Evolutionary conservation across 805 yeast species (phyloP).

Genomic region (Alloascoidea hylecoeti): DNA sequence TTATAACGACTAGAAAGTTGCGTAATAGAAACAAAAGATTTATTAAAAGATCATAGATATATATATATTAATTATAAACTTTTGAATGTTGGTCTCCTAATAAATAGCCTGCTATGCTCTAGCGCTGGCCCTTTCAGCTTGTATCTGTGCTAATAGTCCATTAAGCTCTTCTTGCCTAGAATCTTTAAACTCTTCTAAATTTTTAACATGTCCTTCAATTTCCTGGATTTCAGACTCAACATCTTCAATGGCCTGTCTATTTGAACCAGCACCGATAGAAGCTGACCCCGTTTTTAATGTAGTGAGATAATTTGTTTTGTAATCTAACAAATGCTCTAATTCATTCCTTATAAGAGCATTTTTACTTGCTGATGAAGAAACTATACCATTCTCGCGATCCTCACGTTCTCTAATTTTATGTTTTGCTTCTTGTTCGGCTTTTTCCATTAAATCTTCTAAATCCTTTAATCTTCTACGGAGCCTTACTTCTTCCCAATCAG

Average conservation of each 20-base stretch:
- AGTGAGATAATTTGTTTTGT: slow-evolving; percentile 49
- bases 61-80: too few relatives aligned
- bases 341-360: slow-evolving; percentile 38
- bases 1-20: too few relatives aligned
- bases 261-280: slow-evolving; percentile 5
- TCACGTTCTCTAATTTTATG: slow-evolving; percentile 18
- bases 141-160: slow-evolving; percentile 20
- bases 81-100: too few relatives aligned
- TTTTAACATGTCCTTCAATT: slow-evolving; percentile 64
- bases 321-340: slow-evolving; percentile 68
- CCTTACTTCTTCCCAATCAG: slow-evolving; percentile 89
- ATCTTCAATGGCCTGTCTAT: slow-evolving; percentile 27
- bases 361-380: slow-evolving; percentile 12
- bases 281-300: slow-evolving; percentile 18
- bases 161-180: slow-evolving; percentile 48
- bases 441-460: slow-evolving; percentile 48
- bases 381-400: slow-evolving; percentile 11
- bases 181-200: slow-evolving; percentile 54
- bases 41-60: too few relatives aligned
- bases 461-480: slow-evolving; percentile 67
- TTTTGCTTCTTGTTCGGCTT: slow-evolving; percentile 36
- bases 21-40: too few relatives aligned
- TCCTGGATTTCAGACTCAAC: slow-evolving; percentile 49
- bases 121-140: background rate
- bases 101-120: background rate